phyloP scores from a whole-genome alignment of 2,329 filamentous ascomycete species.

The Chaetomiaceae sp. region DNA sequence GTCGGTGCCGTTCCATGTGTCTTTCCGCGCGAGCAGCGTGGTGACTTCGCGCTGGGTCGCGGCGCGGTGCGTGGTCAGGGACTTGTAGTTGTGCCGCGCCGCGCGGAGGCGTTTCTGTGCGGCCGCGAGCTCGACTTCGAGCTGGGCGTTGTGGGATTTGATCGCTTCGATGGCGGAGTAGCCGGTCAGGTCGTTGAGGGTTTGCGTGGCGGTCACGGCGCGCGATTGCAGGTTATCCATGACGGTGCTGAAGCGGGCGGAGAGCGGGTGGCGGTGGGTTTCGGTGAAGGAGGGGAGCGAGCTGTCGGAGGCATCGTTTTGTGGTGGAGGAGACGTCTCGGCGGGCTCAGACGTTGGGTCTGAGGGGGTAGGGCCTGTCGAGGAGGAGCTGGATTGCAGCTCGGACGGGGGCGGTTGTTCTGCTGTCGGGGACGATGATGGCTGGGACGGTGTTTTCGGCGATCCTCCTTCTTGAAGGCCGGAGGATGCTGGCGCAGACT shows the following conservation, averaged over 20 bases:
- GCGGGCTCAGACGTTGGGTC: background rate
- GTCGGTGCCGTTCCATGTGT: constrained; percentile 80
- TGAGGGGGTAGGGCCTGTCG: background rate
- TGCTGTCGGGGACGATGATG: constrained; percentile 1
- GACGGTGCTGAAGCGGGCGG: constrained; percentile 54
- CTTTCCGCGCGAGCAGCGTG: constrained; percentile 85
- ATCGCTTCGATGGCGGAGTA: constrained; percentile 87
- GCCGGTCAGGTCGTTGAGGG: constrained; percentile 88
- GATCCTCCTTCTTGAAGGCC: background rate
- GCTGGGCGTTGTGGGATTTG: constrained; percentile 67
- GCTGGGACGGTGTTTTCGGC: background rate
- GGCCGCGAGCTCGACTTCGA: constrained; percentile 51
- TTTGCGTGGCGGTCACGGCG: constrained; percentile 76
- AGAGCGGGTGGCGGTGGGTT: constrained; percentile 37
- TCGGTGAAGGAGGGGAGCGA: constrained; percentile 42
- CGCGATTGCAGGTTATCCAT: constrained; percentile 90
- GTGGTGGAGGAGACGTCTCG: background rate
- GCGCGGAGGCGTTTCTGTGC: constrained; percentile 62
- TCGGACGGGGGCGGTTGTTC: background rate
- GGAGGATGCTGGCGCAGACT: background rate
- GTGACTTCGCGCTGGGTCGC: constrained; percentile 93
- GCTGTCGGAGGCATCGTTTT: background rate
- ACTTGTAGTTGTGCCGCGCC: constrained; percentile 70
- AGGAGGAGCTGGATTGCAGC: constrained; percentile 7
- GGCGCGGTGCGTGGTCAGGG: constrained; percentile 77